These are phyloP conservation scores for Talaromyces pinophilus DNA, from an alignment of 2,329 filamentous ascomycete species.

Conservation along the genomic window DNA sequence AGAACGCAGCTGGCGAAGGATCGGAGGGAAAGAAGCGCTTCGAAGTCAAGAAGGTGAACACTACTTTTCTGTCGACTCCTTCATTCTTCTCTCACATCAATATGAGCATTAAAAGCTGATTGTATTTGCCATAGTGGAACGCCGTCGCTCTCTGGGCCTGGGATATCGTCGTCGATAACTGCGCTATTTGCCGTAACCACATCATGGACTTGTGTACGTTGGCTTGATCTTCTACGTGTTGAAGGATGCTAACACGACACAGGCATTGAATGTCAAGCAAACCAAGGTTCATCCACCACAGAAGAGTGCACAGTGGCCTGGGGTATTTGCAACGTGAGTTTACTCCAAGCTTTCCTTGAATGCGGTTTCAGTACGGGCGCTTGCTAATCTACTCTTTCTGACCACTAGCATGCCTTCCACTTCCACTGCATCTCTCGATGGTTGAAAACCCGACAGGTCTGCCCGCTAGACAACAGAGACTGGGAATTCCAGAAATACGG, in stretches of 20 bases:
- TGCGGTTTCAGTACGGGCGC: slow-evolving; percentile 3
- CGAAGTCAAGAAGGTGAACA: slow-evolving; percentile 91
- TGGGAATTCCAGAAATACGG: slow-evolving; percentile 99
- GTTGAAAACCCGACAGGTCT: slow-evolving; percentile 99
- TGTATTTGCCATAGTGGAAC: slow-evolving; percentile 74
- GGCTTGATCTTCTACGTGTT: not conserved
- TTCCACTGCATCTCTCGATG: slow-evolving; percentile 99
- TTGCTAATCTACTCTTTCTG: slow-evolving; percentile 2
- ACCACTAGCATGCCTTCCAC: slow-evolving; percentile 87
- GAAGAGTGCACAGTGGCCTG: slow-evolving; percentile 98
- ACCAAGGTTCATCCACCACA: slow-evolving; percentile 93
- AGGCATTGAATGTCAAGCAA: slow-evolving; percentile 98
- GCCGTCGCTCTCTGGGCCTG: slow-evolving; percentile 97
- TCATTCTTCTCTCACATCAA: not conserved
- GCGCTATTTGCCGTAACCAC: slow-evolving; percentile 97
- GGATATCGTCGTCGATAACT: slow-evolving; percentile 99
- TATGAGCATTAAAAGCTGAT: not conserved
- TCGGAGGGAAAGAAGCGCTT: slow-evolving; percentile 86
- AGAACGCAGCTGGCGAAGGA: slow-evolving; percentile 52
- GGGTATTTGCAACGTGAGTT: slow-evolving; percentile 95
- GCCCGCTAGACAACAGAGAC: slow-evolving; percentile 94
- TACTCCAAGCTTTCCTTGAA: not conserved
- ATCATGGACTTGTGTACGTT: slow-evolving; percentile 96
- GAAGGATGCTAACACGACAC: slow-evolving; percentile 12
- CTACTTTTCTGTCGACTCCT: slow-evolving; percentile 22